These are phyloP conservation scores for Penicillium fuscoglaucum DNA, from an alignment of 2,329 filamentous ascomycete genomes.

Conservation along the genomic window DNA sequence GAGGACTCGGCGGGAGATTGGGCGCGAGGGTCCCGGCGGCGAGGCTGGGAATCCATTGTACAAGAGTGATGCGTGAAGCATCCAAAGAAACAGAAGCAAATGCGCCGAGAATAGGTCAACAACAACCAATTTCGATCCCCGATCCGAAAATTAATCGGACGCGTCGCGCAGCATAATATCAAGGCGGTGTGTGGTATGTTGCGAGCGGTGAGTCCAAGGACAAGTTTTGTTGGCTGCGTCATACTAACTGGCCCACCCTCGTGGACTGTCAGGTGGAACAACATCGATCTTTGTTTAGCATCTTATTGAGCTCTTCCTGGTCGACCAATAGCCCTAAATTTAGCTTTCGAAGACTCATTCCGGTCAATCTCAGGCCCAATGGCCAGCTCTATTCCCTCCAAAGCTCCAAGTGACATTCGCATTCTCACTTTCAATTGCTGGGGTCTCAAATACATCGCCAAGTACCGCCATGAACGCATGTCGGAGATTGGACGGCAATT, in stretches of 20 bases:
- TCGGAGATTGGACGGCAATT: conserved; percentile 80
- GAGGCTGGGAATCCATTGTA: conserved; percentile 35
- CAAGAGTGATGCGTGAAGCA: neutral
- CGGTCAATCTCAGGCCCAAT: conserved; percentile 12
- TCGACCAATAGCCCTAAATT: neutral
- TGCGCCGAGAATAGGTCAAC: conserved; percentile 2
- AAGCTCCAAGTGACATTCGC: conserved; percentile 62
- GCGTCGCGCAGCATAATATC: neutral
- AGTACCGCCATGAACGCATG: conserved; percentile 74
- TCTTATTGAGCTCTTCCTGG: neutral
- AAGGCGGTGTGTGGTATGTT: conserved; percentile 4
- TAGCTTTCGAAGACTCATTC: neutral
- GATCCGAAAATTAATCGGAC: conserved; percentile 6
- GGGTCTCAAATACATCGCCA: conserved; percentile 86
- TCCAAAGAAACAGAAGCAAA: conserved; percentile 6
- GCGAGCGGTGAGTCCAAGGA: neutral
- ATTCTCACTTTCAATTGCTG: conserved; percentile 94
- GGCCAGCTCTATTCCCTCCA: conserved; percentile 18
- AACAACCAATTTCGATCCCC: neutral
- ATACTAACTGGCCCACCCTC: neutral
- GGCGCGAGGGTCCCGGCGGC: conserved; percentile 32
- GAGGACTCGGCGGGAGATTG: conserved; percentile 38
- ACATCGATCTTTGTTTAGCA: neutral
- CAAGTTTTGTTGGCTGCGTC: neutral
- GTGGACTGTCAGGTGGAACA: neutral